Evolutionary conservation across 2,329 filamentous ascomycete species (phyloP).

Genomic region (Zopfia rhizophila): DNA sequence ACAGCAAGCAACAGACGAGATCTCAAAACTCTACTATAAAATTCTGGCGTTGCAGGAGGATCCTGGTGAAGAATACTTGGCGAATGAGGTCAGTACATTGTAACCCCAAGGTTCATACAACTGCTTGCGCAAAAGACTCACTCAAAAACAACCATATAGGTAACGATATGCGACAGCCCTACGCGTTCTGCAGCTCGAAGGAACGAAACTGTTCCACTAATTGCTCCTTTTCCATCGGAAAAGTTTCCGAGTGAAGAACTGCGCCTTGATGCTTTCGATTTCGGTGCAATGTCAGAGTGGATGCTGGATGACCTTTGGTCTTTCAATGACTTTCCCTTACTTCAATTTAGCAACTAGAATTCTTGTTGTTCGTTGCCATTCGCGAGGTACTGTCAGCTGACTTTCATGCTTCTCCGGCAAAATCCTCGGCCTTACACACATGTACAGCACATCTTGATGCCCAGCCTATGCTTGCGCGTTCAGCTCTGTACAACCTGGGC

Average conservation of each 20-base stretch:
- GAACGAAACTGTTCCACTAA: neutral
- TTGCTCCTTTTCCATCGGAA: conserved; percentile 3
- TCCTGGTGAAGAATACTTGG: conserved; percentile 17
- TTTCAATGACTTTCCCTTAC: conserved; percentile 25
- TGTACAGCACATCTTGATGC: too few relatives aligned
- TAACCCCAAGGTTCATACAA: neutral
- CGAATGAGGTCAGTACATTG: conserved; percentile 22
- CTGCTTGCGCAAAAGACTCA: conserved; percentile 4
- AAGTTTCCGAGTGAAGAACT: conserved; percentile 12
- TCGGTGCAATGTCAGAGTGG: conserved; percentile 20
- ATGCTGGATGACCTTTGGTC: conserved; percentile 35
- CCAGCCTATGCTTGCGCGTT: too few relatives aligned
- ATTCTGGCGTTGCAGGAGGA: conserved; percentile 32
- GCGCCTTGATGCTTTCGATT: conserved; percentile 23
- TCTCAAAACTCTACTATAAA: conserved; percentile 31
- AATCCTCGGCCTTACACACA: too few relatives aligned
- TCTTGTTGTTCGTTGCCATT: too few relatives aligned
- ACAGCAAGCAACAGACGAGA: conserved; percentile 32
- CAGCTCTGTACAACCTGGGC: too few relatives aligned
- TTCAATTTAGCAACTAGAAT: too few relatives aligned
- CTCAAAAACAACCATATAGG: conserved; percentile 2
- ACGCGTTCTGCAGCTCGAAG: too few relatives aligned
- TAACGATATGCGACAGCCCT: too few relatives aligned
- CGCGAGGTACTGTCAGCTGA: too few relatives aligned
- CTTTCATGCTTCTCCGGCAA: too few relatives aligned